Percentiles rank a stretch among this genome's conserved stretches.
Conservation (phyloP, 2,329 filamentous ascomycete genomes). For the Parascedosporium putredinis region DNA sequence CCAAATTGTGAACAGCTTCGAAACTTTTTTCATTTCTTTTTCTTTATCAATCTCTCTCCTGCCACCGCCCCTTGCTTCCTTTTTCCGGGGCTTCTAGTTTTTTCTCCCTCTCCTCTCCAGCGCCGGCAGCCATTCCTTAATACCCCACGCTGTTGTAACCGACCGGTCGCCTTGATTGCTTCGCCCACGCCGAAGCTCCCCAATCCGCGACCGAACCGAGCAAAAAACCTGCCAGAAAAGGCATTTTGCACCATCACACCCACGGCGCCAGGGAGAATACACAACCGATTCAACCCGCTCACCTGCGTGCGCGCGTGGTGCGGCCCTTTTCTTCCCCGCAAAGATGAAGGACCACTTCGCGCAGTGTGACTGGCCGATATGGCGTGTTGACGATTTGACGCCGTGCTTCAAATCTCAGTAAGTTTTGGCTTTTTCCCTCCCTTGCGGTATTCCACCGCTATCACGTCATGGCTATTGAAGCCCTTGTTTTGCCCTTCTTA, state of each 20-base stretch:
- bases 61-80: not conserved
- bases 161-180: not conserved
- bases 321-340: not conserved
- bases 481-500: no score
- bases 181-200: not conserved
- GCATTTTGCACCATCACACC: no score
- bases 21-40: not conserved
- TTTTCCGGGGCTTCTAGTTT: no score
- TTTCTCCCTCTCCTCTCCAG: no score
- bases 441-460: no score
- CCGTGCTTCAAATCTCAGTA: slow-evolving; percentile 58
- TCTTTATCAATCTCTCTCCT: not conserved
- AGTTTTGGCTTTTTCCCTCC: slow-evolving; percentile 21
- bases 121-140: not conserved
- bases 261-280: not conserved
- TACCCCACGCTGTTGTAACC: not conserved
- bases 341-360: slow-evolving; percentile 27
- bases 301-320: slow-evolving; percentile 3
- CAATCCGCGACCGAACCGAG: no score
- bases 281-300: not conserved
- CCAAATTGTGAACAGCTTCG: not conserved
- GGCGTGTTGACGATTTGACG: slow-evolving; percentile 54
- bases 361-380: slow-evolving; percentile 47
- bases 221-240: no score
- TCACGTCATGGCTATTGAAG: no score